Evolutionary conservation across 768 basidiomycete genomes (phyloP), one percentile per base, ranked within the genome.

Genomic region (Dioszegia hungarica): DNA sequence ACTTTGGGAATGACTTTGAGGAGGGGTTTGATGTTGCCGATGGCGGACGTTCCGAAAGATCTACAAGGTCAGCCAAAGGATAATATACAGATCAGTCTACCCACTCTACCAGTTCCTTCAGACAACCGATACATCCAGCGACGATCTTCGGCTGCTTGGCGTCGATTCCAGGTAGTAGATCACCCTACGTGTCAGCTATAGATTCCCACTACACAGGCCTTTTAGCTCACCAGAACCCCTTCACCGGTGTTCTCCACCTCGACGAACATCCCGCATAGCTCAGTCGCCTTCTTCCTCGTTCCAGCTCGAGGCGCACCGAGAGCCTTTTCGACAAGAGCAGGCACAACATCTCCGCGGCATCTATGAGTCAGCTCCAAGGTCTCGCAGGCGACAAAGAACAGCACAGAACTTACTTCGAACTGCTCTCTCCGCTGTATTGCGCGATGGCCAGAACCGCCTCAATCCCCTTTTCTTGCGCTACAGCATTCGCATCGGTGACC

Each of bases 131-230:
- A 56, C 84, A 84, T 14, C 86, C 88, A 27, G 91, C 84, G 1
- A 98, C 90, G 2, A 87, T 77, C 78, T 99, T 99, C 0, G 95
- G 95, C 67, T 98, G 92, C 72, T 98, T 99, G 12, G 90, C 89
- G 24, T 81, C 80, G 12, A 99, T 78, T 19, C 94, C 95, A 36
- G 84, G 83, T n/a, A 92, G 75, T 40, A 97, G 78, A 73, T 93
- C 88, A 59, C 77, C 77, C 89, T 92, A 60, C 12, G 20, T 3
- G 14, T 27, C 45, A 48, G 56, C 25, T 24, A n/a, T 39, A 24
- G 15, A 28, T 19, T 24, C 25, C 15, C 25, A 12, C 3, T 27
- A 1, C 38, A 36, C 22, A 12, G 3, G 25, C 6, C 19, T 15
- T 10, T 1, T 29, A 50, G 85, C 91, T 78, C 79, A 94, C 94